These are phyloP conservation scores for Microbotryum saponariae DNA, from an alignment of 1,284 basidiomycete species.

Conservation along the genomic window DNA sequence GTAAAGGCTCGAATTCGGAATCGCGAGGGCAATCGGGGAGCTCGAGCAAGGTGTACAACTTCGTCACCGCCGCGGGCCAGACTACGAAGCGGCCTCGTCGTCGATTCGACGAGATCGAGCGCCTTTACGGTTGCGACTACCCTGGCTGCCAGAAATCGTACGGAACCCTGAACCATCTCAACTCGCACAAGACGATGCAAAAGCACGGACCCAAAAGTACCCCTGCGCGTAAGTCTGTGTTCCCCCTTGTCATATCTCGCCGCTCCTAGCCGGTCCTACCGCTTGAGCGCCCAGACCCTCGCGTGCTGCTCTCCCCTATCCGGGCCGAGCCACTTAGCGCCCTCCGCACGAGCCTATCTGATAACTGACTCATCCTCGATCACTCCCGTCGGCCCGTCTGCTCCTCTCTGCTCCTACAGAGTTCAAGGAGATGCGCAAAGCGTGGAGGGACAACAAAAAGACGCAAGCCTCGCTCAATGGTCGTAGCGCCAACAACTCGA, in stretches of 20 bases:
- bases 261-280: neutral
- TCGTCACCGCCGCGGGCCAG: slow-evolving; percentile 68
- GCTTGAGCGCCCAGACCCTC: neutral
- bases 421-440: slow-evolving; percentile 94
- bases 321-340: too few species aligned
- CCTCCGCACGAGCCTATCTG: too few species aligned
- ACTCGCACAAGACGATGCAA: slow-evolving; percentile 88
- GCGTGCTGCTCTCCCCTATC: too few species aligned
- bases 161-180: slow-evolving; percentile 67
- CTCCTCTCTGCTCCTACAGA: slow-evolving; percentile 49
- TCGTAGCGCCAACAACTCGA: slow-evolving; percentile 1
- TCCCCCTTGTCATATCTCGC: neutral
- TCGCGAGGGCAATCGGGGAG: too few species aligned
- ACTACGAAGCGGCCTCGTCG: slow-evolving; percentile 68
- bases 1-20: too few species aligned
- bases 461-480: slow-evolving; percentile 46
- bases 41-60: slow-evolving; percentile 51
- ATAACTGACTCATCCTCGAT: slow-evolving; percentile 1
- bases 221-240: slow-evolving; percentile 58
- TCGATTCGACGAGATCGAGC: slow-evolving; percentile 82
- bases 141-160: slow-evolving; percentile 68
- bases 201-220: slow-evolving; percentile 76
- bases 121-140: slow-evolving; percentile 77
- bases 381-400: slow-evolving; percentile 1
- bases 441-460: slow-evolving; percentile 89